These are phyloP conservation scores for Halenospora varia DNA, from an alignment of 495 filamentous ascomycete species.

Conservation along the genomic window DNA sequence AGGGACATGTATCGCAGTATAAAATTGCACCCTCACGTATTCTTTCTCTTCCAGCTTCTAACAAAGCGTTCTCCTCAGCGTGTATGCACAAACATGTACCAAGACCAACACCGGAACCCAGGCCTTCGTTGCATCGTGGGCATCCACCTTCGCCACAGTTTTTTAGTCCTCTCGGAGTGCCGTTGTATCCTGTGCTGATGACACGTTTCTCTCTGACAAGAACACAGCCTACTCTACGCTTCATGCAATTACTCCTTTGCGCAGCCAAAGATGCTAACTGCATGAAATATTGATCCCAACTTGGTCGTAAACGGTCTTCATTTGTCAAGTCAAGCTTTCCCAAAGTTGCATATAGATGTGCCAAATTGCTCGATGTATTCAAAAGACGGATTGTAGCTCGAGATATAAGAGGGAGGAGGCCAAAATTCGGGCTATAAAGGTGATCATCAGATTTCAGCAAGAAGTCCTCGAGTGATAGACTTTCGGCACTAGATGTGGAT, in stretches of 20 bases:
- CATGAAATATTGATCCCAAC: slow-evolving; percentile 99
- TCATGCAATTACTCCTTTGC: slow-evolving; percentile 95
- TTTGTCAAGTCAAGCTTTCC: slow-evolving; percentile 68
- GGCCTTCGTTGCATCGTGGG: slow-evolving; percentile 73
- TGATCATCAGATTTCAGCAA: slow-evolving; percentile 69
- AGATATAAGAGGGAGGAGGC: slow-evolving; percentile 68
- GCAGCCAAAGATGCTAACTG: slow-evolving; percentile 86
- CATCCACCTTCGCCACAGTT: slow-evolving; percentile 97
- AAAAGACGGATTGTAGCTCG: slow-evolving; percentile 79
- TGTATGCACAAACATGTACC: slow-evolving; percentile 91
- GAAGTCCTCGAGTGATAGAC: slow-evolving; percentile 71
- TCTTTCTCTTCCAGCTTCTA: slow-evolving; percentile 90
- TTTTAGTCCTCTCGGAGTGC: slow-evolving; percentile 76
- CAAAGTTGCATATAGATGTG: slow-evolving; percentile 65
- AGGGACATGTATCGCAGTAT: slow-evolving; percentile 97
- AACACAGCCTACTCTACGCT: slow-evolving; percentile 90
- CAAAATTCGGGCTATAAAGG: slow-evolving; percentile 63
- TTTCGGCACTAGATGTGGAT: slow-evolving; percentile 11
- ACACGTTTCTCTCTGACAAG: slow-evolving; percentile 86
- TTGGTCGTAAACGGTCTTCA: slow-evolving; percentile 77
- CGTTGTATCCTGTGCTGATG: slow-evolving; percentile 96
- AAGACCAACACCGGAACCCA: slow-evolving; percentile 65
- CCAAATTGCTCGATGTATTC: slow-evolving; percentile 71
- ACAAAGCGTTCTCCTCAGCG: slow-evolving; percentile 92
- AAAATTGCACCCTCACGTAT: slow-evolving; percentile 70